phyloP scores from a whole-genome alignment of 2,329 filamentous ascomycete genomes.

The Cercospora zeae-maydis region DNA sequence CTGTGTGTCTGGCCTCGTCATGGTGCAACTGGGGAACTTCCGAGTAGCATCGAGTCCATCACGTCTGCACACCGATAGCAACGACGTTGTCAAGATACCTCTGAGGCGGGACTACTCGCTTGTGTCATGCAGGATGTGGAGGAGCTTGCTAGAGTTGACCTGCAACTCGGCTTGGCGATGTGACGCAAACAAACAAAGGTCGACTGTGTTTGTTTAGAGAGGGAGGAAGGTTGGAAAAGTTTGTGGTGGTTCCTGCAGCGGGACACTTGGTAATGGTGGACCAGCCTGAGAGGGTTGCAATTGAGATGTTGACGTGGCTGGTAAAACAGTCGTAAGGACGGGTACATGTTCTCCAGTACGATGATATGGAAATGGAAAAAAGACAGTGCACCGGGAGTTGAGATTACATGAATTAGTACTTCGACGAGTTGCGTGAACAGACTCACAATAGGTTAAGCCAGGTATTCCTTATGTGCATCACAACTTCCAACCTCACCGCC shows the following conservation, averaged over 20 bases:
- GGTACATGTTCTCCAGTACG: no score
- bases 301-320: constrained; percentile 40
- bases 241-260: constrained; percentile 40
- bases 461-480: neutral
- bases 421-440: neutral
- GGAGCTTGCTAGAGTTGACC: neutral
- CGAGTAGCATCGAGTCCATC: neutral
- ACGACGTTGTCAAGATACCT: neutral
- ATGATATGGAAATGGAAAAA: neutral
- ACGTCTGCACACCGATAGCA: neutral
- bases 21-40: neutral
- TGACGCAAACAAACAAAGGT: neutral
- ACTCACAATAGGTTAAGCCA: no score
- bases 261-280: constrained; percentile 48
- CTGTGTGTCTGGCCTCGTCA: neutral
- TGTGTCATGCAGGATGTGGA: neutral
- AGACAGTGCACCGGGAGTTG: no score
- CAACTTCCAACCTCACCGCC: no score
- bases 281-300: constrained; percentile 40
- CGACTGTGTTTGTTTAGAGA: constrained; percentile 28
- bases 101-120: neutral
- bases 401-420: no score
- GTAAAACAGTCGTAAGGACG: neutral
- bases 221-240: constrained; percentile 32
- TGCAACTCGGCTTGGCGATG: constrained; percentile 7